Percentiles rank a stretch among this genome's conserved stretches.
These are phyloP conservation scores for Imleria badia DNA, from an alignment of 768 basidiomycete species.

Conservation along the genomic window DNA sequence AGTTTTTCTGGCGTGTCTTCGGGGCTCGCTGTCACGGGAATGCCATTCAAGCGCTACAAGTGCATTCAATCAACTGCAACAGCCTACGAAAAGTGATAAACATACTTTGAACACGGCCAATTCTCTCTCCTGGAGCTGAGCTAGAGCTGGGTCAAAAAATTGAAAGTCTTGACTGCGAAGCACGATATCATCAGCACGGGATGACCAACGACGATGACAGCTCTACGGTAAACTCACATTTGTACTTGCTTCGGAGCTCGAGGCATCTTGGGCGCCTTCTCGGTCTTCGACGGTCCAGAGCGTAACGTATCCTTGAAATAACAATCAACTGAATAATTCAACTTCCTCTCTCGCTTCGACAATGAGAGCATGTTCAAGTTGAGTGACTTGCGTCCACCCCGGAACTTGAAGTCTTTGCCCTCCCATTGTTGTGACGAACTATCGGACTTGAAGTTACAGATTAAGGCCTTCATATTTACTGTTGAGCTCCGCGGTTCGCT, in stretches of 20 bases:
- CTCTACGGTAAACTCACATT: slow-evolving; percentile 51
- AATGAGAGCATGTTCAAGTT: slow-evolving; percentile 81
- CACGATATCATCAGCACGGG: background rate
- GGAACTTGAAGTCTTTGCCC: slow-evolving; percentile 92
- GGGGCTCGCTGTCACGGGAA: slow-evolving; percentile 57
- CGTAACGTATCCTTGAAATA: slow-evolving; percentile 95
- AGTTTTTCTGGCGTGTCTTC: slow-evolving; percentile 83
- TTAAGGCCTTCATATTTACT: slow-evolving; percentile 92
- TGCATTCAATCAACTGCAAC: background rate
- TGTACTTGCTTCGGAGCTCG: slow-evolving; percentile 86
- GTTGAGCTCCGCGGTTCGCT: slow-evolving; percentile 83
- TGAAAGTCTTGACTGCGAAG: slow-evolving; percentile 85
- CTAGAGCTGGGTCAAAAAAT: slow-evolving; percentile 84
- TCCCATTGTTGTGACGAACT: slow-evolving; percentile 93
- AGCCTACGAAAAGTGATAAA: background rate
- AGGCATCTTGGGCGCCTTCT: slow-evolving; percentile 81
- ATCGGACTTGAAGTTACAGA: slow-evolving; percentile 94
- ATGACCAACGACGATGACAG: background rate
- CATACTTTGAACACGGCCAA: slow-evolving; percentile 73
- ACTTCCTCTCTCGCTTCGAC: slow-evolving; percentile 93
- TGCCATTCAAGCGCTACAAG: slow-evolving; percentile 61
- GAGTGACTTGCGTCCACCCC: slow-evolving; percentile 68
- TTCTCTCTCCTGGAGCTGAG: slow-evolving; percentile 85
- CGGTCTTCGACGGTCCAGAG: slow-evolving; percentile 71
- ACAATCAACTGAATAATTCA: slow-evolving; percentile 91